Conservation (phyloP, 208 protist species). For the Leishmania gerbilli region DNA sequence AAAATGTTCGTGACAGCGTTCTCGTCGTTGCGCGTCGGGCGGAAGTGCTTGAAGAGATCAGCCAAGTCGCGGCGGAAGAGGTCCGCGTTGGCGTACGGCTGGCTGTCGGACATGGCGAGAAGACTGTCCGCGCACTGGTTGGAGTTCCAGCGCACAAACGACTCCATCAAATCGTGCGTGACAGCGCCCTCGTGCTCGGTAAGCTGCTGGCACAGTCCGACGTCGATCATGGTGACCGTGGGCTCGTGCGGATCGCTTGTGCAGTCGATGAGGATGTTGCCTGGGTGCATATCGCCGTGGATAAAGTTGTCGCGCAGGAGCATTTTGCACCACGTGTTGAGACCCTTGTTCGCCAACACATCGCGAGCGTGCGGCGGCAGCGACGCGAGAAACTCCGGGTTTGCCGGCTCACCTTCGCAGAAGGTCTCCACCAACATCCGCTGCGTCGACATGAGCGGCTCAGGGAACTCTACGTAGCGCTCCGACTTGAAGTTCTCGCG, state of each 20-base stretch:
- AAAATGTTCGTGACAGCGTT: constrained; percentile 84
- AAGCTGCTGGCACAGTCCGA: constrained; percentile 89
- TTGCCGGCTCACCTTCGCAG: constrained; percentile 79
- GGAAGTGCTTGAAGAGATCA: constrained; percentile 76
- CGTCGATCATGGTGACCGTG: constrained; percentile 85
- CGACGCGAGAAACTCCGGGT: constrained; percentile 76
- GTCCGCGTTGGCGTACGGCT: constrained; percentile 58
- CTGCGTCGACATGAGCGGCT: constrained; percentile 82
- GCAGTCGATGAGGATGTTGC: constrained; percentile 91
- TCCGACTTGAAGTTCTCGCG: constrained; percentile 79
- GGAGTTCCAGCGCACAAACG: constrained; percentile 89
- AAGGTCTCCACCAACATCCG: constrained; percentile 89
- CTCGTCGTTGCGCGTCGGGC: constrained; percentile 62
- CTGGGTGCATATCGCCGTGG: constrained; percentile 93
- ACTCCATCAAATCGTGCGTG: constrained; percentile 78
- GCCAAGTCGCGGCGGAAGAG: constrained; percentile 56
- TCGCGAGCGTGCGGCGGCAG: constrained; percentile 78
- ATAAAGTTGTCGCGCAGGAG: constrained; percentile 92
- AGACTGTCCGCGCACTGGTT: constrained; percentile 63
- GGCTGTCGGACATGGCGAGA: constrained; percentile 61
- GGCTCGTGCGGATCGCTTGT: constrained; percentile 71
- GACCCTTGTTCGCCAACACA: constrained; percentile 81
- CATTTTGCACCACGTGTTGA: constrained; percentile 94
- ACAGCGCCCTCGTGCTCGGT: constrained; percentile 56
- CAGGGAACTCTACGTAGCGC: constrained; percentile 83